These are phyloP conservation scores for Tolypocladium cylindrosporum DNA, from an alignment of 2,329 filamentous ascomycete genomes.

Conservation along the genomic window DNA sequence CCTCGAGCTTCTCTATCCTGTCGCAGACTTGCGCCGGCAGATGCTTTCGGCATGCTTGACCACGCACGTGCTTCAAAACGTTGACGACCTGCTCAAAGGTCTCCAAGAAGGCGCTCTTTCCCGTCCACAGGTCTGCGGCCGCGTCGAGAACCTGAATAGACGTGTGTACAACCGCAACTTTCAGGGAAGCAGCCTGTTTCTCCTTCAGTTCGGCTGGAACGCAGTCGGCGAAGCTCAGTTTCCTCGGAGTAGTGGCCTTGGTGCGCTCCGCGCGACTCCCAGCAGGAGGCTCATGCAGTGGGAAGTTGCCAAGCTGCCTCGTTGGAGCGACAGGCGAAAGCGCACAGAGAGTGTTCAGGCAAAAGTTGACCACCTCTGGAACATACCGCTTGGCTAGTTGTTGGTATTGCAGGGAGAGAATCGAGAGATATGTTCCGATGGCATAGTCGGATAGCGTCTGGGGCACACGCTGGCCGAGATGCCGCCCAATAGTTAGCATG, in stretches of 20 bases:
- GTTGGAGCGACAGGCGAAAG: conserved; percentile 47
- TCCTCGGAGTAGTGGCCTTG: conserved; percentile 31
- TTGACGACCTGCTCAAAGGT: conserved; percentile 58
- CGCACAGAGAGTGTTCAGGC: conserved; percentile 60
- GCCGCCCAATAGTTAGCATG: conserved; percentile 73
- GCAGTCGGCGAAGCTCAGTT: conserved; percentile 52
- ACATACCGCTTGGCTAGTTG: conserved; percentile 75
- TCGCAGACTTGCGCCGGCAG: conserved; percentile 34
- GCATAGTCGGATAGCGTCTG: conserved; percentile 55
- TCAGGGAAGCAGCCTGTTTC: conserved; percentile 24
- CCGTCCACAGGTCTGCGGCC: conserved; percentile 63
- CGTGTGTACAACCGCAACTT: conserved; percentile 51
- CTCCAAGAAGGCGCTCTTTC: conserved; percentile 66
- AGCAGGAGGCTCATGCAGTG: conserved; percentile 44
- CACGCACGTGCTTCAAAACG: conserved; percentile 51
- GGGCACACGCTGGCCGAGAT: conserved; percentile 68
- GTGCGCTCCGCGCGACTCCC: conserved; percentile 40
- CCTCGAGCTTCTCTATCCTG: conserved; percentile 28
- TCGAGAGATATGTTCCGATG: conserved; percentile 68
- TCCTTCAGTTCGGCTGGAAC: conserved; percentile 24
- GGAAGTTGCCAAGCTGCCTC: conserved; percentile 45
- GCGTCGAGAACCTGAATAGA: conserved; percentile 55
- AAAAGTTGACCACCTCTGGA: conserved; percentile 79
- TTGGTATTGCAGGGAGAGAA: conserved; percentile 75
- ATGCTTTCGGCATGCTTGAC: conserved; percentile 39